Conservation (phyloP, 116 monocot species). For the Phalaenopsis hybrid region DNA sequence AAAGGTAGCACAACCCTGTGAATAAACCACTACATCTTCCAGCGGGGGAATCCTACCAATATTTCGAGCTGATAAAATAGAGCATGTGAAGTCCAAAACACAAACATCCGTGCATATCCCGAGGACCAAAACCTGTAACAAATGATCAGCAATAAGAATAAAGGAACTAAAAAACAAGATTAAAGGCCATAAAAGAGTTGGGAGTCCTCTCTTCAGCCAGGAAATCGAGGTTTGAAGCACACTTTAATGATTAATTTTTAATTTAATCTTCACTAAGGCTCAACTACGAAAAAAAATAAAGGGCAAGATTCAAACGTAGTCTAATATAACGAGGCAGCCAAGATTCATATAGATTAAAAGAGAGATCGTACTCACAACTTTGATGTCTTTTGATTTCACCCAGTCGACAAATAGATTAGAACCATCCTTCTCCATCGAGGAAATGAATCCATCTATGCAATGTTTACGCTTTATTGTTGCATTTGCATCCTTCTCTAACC, state of each 20-base stretch:
- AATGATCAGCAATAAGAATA: background rate
- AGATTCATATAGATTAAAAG: background rate
- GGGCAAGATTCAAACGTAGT: too few species aligned
- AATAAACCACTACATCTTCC: conserved; percentile 80
- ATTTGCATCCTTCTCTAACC: conserved; percentile 32
- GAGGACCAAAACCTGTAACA: conserved; percentile 62
- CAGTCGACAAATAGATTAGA: conserved; percentile 66
- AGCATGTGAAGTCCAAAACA: conserved; percentile 71
- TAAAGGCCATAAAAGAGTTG: too few species aligned
- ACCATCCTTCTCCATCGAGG: conserved; percentile 65
- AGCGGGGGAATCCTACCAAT: conserved; percentile 60
- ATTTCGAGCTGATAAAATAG: conserved; percentile 66
- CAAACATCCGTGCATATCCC: conserved; percentile 95
- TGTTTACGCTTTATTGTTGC: conserved; percentile 60
- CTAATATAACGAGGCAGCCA: too few species aligned
- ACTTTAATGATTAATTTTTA: too few species aligned
- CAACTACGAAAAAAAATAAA: too few species aligned
- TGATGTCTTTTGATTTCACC: conserved; percentile 54
- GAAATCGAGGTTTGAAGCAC: too few species aligned
- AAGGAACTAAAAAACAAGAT: too few species aligned
- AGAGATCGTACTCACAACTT: conserved; percentile 48
- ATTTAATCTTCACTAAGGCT: too few species aligned
- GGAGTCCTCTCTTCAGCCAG: too few species aligned
- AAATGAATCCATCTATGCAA: conserved; percentile 75
- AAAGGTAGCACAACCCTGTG: too few species aligned